These are phyloP conservation scores for Ophiognomonia clavigignenti-juglandacearum DNA, from an alignment of 2,329 filamentous ascomycete genomes.

Conservation along the genomic window DNA sequence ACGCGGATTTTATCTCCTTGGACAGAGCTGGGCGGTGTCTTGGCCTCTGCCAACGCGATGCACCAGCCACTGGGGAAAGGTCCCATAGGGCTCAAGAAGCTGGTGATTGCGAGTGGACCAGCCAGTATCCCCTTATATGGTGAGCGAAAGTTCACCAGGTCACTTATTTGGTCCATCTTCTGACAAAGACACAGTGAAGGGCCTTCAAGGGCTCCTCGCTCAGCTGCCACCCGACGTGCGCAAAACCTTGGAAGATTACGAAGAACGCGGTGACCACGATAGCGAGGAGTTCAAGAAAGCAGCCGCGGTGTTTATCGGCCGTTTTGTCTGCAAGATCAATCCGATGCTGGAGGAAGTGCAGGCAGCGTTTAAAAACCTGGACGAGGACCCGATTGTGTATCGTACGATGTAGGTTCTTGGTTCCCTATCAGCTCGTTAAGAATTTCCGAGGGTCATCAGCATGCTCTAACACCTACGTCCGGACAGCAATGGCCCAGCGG, in stretches of 20 bases:
- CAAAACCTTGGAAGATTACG: slow-evolving; percentile 17
- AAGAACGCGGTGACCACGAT: slow-evolving; percentile 17
- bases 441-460: background rate
- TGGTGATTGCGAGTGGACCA: slow-evolving; percentile 20
- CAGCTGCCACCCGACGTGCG: slow-evolving; percentile 19
- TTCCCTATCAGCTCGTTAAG: background rate
- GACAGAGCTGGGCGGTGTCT: slow-evolving; percentile 10
- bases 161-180: background rate
- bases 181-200: slow-evolving; percentile 11
- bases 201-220: slow-evolving; percentile 13
- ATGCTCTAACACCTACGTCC: background rate
- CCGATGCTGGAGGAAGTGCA: slow-evolving; percentile 19
- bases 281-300: slow-evolving; percentile 19
- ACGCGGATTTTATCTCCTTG: slow-evolving; percentile 16
- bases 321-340: slow-evolving; percentile 19
- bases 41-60: slow-evolving; percentile 9
- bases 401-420: slow-evolving; percentile 19
- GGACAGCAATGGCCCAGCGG: slow-evolving; percentile 23
- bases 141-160: background rate
- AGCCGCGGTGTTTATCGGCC: slow-evolving; percentile 14
- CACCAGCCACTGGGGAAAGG: slow-evolving; percentile 13
- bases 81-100: slow-evolving; percentile 17
- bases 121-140: slow-evolving; percentile 21
- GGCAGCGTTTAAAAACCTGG: slow-evolving; percentile 16
- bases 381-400: slow-evolving; percentile 20